Evolutionary conservation across 805 yeast genomes (phyloP), one percentile per base, ranked within the genome.

Genomic region (Torulaspora quercuum): DNA sequence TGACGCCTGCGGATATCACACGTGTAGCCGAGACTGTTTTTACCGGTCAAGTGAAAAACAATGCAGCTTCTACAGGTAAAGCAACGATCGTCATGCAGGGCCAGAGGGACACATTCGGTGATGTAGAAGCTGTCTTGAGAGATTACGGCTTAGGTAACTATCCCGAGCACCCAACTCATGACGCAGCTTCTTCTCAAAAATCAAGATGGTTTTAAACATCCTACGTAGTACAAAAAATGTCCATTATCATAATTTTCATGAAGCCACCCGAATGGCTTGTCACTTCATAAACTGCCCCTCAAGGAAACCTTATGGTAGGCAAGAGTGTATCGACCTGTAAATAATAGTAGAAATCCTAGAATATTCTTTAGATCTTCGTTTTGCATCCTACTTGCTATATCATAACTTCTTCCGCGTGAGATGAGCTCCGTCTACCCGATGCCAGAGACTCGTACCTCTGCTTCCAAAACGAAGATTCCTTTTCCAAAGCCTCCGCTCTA

Each of bases 71-170:
- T 10, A 62, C 73, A 6, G 81, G 84, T 2, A 69, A 67, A 42
- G 92, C 97, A n/a, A 83, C 95, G 1, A 69, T 88, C 19, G 92
- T 88, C 6, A 76, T 87, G 69, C 95, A 87, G 68, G 97, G 97
- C 37, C 78, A 82, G 35, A 74, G 94, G 53, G 88, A 79, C 27
- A 65, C 76, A 8, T 87, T 89, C 61, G 97, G 97, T 8, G 95
- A 92, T 58, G 79, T 90, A 12, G 75, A 75, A 15, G 73, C 64
- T 8, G 76, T 80, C 15, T 65, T 86, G 44, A 70, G 69, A 39
- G 70, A 73, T 39, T 85, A 80, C 53, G 97, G 96, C 0, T 67
- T 89, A 43, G 95, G 95, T 2, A 53, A 50, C 28, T 33, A 32
- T 10, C 21, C 33, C 19, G 18, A 39, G 34, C n/a, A n/a, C n/a